A percentile compares a stretch with the other conserved stretches of the same genome.
Evolutionary conservation across 2,329 filamentous ascomycete genomes (phyloP).

Genomic region (Fusarium tricinctum): DNA sequence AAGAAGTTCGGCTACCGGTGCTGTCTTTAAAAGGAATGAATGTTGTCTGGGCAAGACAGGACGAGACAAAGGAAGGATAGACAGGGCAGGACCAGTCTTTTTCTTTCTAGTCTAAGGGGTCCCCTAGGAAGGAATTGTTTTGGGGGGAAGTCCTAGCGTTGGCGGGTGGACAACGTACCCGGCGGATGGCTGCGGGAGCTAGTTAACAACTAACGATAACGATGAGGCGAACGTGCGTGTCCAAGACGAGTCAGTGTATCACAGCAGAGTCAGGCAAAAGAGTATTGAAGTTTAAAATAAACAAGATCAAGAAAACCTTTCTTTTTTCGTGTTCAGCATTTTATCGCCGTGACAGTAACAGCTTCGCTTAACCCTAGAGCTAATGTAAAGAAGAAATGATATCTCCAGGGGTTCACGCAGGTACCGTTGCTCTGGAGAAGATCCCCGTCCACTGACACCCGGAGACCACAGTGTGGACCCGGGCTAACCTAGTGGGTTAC

Average conservation of each 20-base stretch:
- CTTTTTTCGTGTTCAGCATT: neutral
- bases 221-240: slow-evolving; percentile 11
- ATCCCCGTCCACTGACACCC: slow-evolving; percentile 25
- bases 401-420: slow-evolving; percentile 37
- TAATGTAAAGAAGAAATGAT: slow-evolving; percentile 44
- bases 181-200: slow-evolving; percentile 44
- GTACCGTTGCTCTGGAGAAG: slow-evolving; percentile 37
- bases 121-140: slow-evolving; percentile 22
- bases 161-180: slow-evolving; percentile 46
- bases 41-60: slow-evolving; percentile 1
- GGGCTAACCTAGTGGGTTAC: slow-evolving; percentile 10
- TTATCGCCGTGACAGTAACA: slow-evolving; percentile 1
- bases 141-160: slow-evolving; percentile 43
- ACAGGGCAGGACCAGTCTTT: slow-evolving; percentile 11
- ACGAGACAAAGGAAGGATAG: slow-evolving; percentile 9
- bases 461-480: neutral
- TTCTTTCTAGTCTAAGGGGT: slow-evolving; percentile 24
- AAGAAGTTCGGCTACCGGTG: neutral
- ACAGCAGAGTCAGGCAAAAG: neutral
- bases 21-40: slow-evolving; percentile 31
- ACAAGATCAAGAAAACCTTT: neutral
- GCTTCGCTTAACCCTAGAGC: slow-evolving; percentile 23
- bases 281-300: slow-evolving; percentile 1
- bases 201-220: slow-evolving; percentile 8
- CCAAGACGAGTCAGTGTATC: slow-evolving; percentile 6